These are phyloP conservation scores for Apiotrichum sp. DNA, from an alignment of 1,284 basidiomycete genomes.

Conservation along the genomic window DNA sequence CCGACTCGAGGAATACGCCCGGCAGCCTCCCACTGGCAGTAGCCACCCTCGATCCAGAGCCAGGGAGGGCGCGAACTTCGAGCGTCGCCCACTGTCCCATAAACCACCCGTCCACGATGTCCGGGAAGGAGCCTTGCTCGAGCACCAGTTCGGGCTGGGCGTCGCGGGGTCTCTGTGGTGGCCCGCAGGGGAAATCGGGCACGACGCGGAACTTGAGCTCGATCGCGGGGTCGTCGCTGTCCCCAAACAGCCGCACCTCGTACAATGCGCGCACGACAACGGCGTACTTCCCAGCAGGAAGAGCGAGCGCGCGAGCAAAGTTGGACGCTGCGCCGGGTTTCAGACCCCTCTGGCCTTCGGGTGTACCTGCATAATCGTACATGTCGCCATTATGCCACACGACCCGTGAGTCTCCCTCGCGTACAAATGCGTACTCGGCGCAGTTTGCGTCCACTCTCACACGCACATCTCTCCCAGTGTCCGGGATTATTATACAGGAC, in stretches of 20 bases:
- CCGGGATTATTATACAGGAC: conserved; percentile 17
- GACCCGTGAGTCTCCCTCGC: conserved; percentile 1
- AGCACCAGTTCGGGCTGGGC: conserved; percentile 1
- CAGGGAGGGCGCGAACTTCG: conserved; percentile 12
- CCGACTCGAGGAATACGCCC: neutral
- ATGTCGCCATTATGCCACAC: conserved; percentile 42
- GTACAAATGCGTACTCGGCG: conserved; percentile 40
- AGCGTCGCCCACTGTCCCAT: conserved; percentile 32
- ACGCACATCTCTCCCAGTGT: neutral
- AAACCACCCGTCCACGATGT: conserved; percentile 30
- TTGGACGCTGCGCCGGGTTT: conserved; percentile 13
- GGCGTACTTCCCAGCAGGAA: conserved; percentile 31
- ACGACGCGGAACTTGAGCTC: conserved; percentile 21
- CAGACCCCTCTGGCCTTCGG: conserved; percentile 3
- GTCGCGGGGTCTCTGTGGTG: too few species aligned
- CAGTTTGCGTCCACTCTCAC: conserved; percentile 34
- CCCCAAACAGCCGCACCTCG: conserved; percentile 44
- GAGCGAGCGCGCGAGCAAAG: conserved; percentile 25
- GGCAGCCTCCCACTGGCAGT: conserved; percentile 1
- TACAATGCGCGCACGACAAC: conserved; percentile 37
- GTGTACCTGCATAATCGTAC: conserved; percentile 32
- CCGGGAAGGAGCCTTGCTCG: conserved; percentile 11
- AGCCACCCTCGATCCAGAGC: neutral
- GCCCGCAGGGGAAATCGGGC: conserved; percentile 4
- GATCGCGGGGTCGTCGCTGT: conserved; percentile 32